Conservation (phyloP, 352 stramenopile genomes). For the Globisporangium mamillatum region DNA sequence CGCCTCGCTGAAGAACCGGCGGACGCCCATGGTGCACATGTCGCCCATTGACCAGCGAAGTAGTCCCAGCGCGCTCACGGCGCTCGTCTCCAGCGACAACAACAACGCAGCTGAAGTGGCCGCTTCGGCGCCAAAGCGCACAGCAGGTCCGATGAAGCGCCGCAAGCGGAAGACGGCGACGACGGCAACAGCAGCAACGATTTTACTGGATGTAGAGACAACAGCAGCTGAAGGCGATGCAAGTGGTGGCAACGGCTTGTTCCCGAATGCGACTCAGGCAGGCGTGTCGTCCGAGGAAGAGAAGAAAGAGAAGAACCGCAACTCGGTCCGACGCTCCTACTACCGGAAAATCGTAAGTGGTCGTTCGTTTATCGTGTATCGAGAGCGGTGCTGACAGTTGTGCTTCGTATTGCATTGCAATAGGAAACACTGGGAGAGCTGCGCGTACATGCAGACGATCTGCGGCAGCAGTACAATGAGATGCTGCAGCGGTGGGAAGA, state of each 20-base stretch:
- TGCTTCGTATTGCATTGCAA: constrained; percentile 6
- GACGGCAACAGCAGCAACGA: neutral
- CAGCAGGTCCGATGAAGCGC: constrained; percentile 5
- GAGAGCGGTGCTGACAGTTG: neutral
- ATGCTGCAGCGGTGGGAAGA: constrained; percentile 43
- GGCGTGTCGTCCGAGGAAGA: constrained; percentile 27
- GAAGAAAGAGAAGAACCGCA: constrained; percentile 57
- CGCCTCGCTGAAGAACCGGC: neutral
- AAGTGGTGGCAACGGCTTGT: neutral
- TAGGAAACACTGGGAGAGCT: constrained; percentile 49
- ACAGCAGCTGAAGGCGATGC: neutral
- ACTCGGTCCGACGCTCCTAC: constrained; percentile 53
- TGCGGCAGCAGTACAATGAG: constrained; percentile 46
- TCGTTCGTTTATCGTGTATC: neutral
- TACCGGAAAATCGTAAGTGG: constrained; percentile 48
- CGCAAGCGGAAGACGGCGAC: constrained; percentile 11
- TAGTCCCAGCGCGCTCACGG: neutral
- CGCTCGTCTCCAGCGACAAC: neutral
- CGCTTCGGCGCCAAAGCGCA: neutral
- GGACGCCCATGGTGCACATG: constrained; percentile 4
- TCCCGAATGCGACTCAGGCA: neutral
- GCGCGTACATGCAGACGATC: constrained; percentile 37
- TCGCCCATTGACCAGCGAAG: neutral
- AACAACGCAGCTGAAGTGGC: neutral
- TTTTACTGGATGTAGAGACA: neutral